Percentiles rank a stretch among this genome's conserved stretches.
Conservation (phyloP, 2,329 filamentous ascomycete species). For the Sporothrix brasiliensis region DNA sequence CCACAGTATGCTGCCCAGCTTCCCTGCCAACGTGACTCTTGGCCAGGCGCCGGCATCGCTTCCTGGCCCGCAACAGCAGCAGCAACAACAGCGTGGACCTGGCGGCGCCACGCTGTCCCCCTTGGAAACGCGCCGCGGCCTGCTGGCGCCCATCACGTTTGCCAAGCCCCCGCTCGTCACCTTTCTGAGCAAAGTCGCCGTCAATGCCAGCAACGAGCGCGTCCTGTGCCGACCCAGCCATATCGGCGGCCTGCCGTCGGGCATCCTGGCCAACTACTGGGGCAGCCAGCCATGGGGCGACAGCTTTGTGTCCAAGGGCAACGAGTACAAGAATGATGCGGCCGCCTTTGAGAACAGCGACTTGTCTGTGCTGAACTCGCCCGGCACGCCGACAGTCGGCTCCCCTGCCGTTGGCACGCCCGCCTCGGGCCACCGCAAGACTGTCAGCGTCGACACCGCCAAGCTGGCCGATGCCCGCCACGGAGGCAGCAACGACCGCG, state of each 20-base stretch:
- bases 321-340: conserved; percentile 32
- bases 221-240: conserved; percentile 63
- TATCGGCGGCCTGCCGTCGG: conserved; percentile 74
- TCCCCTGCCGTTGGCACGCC: conserved; percentile 39
- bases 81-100: conserved; percentile 35
- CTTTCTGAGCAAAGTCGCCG: conserved; percentile 81
- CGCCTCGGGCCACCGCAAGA: conserved; percentile 48
- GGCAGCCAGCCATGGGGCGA: conserved; percentile 77
- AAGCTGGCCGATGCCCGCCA: conserved; percentile 39
- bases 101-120: conserved; percentile 42
- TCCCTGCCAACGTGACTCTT: no score
- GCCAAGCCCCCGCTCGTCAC: conserved; percentile 83
- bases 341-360: conserved; percentile 33
- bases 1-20: conserved; percentile 72
- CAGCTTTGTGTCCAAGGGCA: conserved; percentile 34
- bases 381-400: neutral
- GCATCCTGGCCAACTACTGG: conserved; percentile 92
- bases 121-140: conserved; percentile 57
- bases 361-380: conserved; percentile 38
- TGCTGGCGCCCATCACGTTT: conserved; percentile 77
- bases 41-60: conserved; percentile 15
- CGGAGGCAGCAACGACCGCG: neutral
- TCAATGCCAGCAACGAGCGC: conserved; percentile 77
- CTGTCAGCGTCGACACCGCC: conserved; percentile 48
- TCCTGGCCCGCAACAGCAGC: neutral